These are phyloP conservation scores for Xylaria sp. DNA, from an alignment of 2,329 filamentous ascomycete genomes.

Conservation along the genomic window DNA sequence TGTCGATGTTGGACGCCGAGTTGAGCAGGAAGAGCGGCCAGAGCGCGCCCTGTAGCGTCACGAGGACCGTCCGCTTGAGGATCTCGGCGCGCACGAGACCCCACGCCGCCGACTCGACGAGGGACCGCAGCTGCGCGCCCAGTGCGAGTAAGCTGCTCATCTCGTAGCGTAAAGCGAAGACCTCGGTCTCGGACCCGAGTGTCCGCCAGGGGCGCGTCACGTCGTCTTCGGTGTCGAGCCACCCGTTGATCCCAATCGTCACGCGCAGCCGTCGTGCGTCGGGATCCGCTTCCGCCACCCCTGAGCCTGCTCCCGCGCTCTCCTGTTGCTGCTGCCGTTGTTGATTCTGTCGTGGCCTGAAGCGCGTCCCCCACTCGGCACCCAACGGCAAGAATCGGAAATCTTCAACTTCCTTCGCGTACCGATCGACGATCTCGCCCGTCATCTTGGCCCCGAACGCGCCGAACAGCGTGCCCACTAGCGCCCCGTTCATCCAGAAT, in stretches of 20 bases:
- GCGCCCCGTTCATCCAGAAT: constrained; percentile 84
- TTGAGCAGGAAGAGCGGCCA: constrained; percentile 77
- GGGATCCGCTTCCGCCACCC: constrained; percentile 35
- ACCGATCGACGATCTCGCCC: constrained; percentile 87
- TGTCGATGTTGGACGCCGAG: constrained; percentile 77
- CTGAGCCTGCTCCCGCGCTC: too few relatives aligned
- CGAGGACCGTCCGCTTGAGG: constrained; percentile 76
- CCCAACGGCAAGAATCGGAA: constrained; percentile 80
- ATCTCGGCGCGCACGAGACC: constrained; percentile 78
- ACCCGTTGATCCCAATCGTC: constrained; percentile 88
- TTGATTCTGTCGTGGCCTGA: constrained; percentile 39
- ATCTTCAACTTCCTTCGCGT: constrained; percentile 88
- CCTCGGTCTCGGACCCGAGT: constrained; percentile 76
- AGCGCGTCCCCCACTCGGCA: constrained; percentile 54
- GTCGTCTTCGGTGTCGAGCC: constrained; percentile 80
- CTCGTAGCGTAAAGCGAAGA: constrained; percentile 88
- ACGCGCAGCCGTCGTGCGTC: constrained; percentile 72
- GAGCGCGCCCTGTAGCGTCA: constrained; percentile 73
- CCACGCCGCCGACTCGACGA: constrained; percentile 83
- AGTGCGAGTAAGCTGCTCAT: constrained; percentile 80
- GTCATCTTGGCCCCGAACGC: constrained; percentile 85
- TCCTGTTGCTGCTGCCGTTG: constrained; percentile 37
- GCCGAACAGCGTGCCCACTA: constrained; percentile 89
- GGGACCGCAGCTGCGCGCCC: constrained; percentile 75
- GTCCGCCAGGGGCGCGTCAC: constrained; percentile 83